Evolutionary conservation across 192 early-diverging fungal genomes (phyloP).

Genomic region (Coemansia sp.): DNA sequence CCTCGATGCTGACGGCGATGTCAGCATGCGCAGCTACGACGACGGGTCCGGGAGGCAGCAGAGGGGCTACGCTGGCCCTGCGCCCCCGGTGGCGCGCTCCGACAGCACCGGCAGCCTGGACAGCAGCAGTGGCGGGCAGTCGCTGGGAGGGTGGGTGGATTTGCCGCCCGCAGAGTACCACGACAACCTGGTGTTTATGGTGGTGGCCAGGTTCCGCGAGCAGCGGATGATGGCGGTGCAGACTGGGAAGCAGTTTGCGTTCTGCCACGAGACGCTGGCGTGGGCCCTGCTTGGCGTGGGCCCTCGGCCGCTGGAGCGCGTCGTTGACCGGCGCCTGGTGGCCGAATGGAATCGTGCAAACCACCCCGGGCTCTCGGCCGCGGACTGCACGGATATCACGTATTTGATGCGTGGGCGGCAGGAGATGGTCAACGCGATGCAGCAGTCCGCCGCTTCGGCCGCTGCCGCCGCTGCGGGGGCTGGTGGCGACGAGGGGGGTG

Average conservation of each 20-base stretch:
- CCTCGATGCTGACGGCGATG: conserved; percentile 24
- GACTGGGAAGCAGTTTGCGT: conserved; percentile 74
- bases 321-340: conserved; percentile 47
- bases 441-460: neutral
- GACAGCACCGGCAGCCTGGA: neutral
- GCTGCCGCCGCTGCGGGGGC: neutral
- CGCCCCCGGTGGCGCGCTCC: conserved; percentile 41
- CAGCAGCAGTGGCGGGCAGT: conserved; percentile 12
- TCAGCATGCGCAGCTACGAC: conserved; percentile 4
- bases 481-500: neutral
- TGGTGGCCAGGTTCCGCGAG: conserved; percentile 65
- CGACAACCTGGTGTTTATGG: conserved; percentile 62
- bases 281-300: conserved; percentile 53
- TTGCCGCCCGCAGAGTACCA: conserved; percentile 31
- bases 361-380: conserved; percentile 17
- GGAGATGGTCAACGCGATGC: conserved; percentile 48
- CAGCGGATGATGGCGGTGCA: conserved; percentile 85
- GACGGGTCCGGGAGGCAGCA: neutral
- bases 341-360: conserved; percentile 51
- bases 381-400: conserved; percentile 33
- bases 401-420: conserved; percentile 46
- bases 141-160: conserved; percentile 30
- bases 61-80: conserved; percentile 21
- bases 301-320: conserved; percentile 36
- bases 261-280: conserved; percentile 76